Evolutionary conservation across 2,329 filamentous ascomycete genomes (phyloP).

Genomic region (Neophaeococcomyces aloes): DNA sequence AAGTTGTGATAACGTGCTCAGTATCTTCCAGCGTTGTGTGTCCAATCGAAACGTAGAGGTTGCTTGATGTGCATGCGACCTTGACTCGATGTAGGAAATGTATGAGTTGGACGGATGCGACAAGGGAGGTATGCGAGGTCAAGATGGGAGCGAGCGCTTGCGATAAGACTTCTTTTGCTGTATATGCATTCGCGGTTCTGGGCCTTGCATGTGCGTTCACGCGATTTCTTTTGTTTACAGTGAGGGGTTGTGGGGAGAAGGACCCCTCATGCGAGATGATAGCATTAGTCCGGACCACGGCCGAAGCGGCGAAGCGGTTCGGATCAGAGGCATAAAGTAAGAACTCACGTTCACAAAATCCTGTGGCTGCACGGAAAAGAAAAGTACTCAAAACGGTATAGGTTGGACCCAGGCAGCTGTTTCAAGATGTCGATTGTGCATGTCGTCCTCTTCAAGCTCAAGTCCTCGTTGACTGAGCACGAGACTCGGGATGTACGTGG

Average conservation of each 20-base stretch:
- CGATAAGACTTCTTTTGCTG: neutral
- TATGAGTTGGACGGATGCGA: too few relatives aligned
- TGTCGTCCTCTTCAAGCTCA: conserved; percentile 59
- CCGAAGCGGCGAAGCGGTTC: neutral
- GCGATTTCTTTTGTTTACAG: conserved; percentile 3
- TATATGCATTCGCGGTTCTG: neutral
- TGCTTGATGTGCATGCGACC: too few relatives aligned
- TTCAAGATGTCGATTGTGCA: conserved; percentile 53
- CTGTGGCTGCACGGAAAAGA: neutral
- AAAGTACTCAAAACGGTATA: neutral
- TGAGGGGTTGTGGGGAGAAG: neutral
- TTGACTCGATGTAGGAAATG: too few relatives aligned
- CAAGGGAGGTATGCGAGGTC: too few relatives aligned
- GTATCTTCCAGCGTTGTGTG: too few relatives aligned
- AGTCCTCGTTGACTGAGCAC: conserved; percentile 38
- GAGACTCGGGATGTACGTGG: conserved; percentile 46
- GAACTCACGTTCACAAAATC: neutral
- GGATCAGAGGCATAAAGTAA: too few relatives aligned
- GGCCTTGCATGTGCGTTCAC: neutral
- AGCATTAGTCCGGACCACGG: neutral
- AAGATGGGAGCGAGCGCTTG: neutral
- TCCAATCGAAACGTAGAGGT: too few relatives aligned
- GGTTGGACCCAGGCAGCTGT: neutral
- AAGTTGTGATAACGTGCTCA: too few relatives aligned
- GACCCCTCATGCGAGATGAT: conserved; percentile 5